Evolutionary conservation across 495 filamentous ascomycete genomes (phyloP), one percentile per base, ranked within the genome.

Genomic region (Lepidopterella palustris): DNA sequence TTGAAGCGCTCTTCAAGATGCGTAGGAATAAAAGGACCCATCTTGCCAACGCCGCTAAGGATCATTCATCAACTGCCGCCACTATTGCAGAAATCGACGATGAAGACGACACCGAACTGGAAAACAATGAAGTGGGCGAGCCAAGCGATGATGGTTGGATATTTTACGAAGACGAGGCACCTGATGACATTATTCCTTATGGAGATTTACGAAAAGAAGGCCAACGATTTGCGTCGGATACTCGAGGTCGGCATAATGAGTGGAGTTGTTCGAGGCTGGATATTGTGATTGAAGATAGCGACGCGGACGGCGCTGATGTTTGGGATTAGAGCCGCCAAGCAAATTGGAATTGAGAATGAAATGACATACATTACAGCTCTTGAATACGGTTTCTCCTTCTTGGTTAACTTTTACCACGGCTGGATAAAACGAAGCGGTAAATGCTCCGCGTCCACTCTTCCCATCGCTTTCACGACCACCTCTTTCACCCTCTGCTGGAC

Each of bases 201-300:
- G n/a, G n/a, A n/a, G n/a, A n/a, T 3, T 2, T 18, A 3, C 35
- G 54, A 40, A 4, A 23, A 15, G 9, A 42, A 15, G 35, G 35
- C 10, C 35, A 42, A 13, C 18, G 13, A 13, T 42, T 42, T 4
- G 35, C 35, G 9, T 52, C 20, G 29, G 24, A 26, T 13, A 15
- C 32, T 54, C 31, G 11, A n/a, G 39, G n/a, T 40, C 72, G 31
- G 70, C 72, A 20, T 28, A 69, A 39, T 55, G 35, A 9, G 45
- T 60, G 5, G 61, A 65, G 21, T 50, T 40, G 45, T 55, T 57
- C 11, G 58, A 71, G 62, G 59, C 63, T 74, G 27, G 72, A 42
- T 75, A 45, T 53, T 69, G 74, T 84, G 21, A 82, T 87, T 31
- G 79, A 85, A 62, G 84, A 87, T 57, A 87, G 83, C 70, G 84